phyloP scores from a whole-genome alignment of 495 filamentous ascomycete species.

The Astrocystis sublimbata region DNA sequence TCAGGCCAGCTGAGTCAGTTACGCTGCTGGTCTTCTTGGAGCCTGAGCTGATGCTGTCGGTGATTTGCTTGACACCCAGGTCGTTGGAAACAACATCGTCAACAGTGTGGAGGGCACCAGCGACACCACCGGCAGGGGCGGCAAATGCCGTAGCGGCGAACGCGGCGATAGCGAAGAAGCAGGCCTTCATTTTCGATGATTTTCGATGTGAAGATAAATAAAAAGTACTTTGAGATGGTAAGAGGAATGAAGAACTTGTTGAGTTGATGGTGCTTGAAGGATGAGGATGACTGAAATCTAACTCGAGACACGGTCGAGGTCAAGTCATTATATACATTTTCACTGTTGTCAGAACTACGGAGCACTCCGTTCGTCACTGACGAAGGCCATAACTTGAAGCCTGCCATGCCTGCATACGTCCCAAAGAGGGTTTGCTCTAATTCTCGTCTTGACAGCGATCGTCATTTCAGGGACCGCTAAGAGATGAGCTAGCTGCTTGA shows the following conservation, averaged over 20 bases:
- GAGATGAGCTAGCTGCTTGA: background rate
- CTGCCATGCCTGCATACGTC: background rate
- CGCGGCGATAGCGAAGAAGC: slow-evolving; percentile 5
- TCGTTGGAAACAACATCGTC: slow-evolving; percentile 5
- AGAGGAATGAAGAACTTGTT: background rate
- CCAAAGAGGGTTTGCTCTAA: background rate
- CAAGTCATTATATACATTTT: background rate
- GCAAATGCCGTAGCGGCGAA: slow-evolving; percentile 6
- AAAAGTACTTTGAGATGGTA: background rate
- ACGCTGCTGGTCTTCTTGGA: background rate
- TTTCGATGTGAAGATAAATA: background rate
- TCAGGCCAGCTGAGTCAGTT: background rate
- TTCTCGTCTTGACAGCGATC: background rate
- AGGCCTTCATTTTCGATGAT: background rate
- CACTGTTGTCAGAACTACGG: background rate
- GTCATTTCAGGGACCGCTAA: background rate
- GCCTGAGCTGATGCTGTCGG: background rate
- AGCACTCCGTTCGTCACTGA: background rate
- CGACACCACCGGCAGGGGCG: background rate
- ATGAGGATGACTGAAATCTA: background rate
- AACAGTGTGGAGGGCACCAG: background rate
- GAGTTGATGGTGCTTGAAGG: background rate
- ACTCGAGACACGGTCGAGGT: background rate
- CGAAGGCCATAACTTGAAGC: background rate
- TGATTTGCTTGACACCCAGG: background rate